Percentiles rank a stretch among this genome's conserved stretches.
Conservation (phyloP, 371 early-diverging fungal genomes). For the Mucor mucedo region DNA sequence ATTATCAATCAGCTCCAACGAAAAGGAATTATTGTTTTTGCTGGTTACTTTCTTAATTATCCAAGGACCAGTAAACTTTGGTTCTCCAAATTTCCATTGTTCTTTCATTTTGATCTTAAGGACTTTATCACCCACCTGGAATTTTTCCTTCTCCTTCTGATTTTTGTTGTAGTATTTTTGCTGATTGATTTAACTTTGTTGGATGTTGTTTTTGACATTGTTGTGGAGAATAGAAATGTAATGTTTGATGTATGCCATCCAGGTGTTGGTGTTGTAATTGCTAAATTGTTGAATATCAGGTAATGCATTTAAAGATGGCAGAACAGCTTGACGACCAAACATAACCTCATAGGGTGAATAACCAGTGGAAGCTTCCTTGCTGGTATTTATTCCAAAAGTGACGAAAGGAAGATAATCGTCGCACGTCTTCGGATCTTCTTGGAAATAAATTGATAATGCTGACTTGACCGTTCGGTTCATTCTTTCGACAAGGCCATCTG, state of each 20-base stretch:
- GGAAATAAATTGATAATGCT: slow-evolving; percentile 10
- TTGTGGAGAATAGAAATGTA: slow-evolving; percentile 20
- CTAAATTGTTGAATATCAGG: neutral
- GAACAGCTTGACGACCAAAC: slow-evolving; percentile 16
- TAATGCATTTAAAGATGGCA: slow-evolving; percentile 1
- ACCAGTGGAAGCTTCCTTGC: slow-evolving; percentile 19
- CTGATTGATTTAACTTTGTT: too few species aligned
- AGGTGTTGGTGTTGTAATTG: slow-evolving; percentile 7
- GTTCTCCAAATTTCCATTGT: slow-evolving; percentile 4
- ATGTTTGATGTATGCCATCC: slow-evolving; percentile 22
- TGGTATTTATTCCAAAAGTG: slow-evolving; percentile 26
- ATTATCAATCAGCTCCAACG: too few species aligned
- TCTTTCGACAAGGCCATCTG: slow-evolving; percentile 27
- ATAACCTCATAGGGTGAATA: slow-evolving; percentile 27
- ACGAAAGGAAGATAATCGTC: slow-evolving; percentile 25
- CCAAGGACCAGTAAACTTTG: slow-evolving; percentile 23
- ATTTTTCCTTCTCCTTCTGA: slow-evolving; percentile 1
- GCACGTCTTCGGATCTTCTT: slow-evolving; percentile 10
- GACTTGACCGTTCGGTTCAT: slow-evolving; percentile 27
- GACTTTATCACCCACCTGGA: slow-evolving; percentile 12
- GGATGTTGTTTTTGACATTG: slow-evolving; percentile 1
- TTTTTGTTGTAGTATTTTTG: slow-evolving; percentile 22
- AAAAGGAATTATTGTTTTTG: too few species aligned
- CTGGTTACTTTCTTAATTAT: slow-evolving; percentile 3
- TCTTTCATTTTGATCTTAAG: slow-evolving; percentile 10